Evolutionary conservation across 768 basidiomycete species (phyloP), one percentile per base, ranked within the genome.

Genomic region (Russula lepida): DNA sequence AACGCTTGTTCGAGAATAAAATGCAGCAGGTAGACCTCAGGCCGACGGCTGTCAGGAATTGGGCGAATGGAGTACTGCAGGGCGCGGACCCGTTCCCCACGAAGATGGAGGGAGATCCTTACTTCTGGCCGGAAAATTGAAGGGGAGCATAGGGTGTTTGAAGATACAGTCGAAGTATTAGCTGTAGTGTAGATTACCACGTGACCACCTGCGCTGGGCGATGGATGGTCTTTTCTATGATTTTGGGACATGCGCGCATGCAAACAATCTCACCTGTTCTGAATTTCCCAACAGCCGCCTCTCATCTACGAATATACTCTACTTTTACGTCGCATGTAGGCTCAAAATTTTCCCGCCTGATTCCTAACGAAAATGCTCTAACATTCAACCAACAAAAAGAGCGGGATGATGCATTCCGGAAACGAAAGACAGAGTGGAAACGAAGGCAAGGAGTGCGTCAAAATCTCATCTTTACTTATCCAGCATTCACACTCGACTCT

Each of bases 361-460:
- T 19, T 9, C 27, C 37, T 1, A 37, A 43, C 48, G 49, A 51
- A 19, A 41, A 39, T 15, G 21, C 25, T 27, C 21, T 32, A 32
- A 43, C 48, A 1, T 33, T 39, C 27, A 43, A 56, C 25, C 48
- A 61, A 13, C 13, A 11, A 25, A 43, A 49, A 33, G 32, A 52
- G 27, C 32, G 32, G 44, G 70, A 69, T 9, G 69, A 64, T 15
- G 37, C 62, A 46, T 64, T 76, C 32, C 74, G 82, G 27, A 77
- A 78, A 63, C 76, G 82, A 48, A 82, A 79, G 69, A 83, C 86
- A 5, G 88, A 89, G 66, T 88, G 88, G 79, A 90, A 89, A 71
- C 79, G 88, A 58, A 78, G 81, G 64, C 88, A 89, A 71, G 77
- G 78, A 50, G 88, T 89, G 54, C 66, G 85, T 65, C 2, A 41